Conservation (phyloP, 2,329 filamentous ascomycete genomes). For the Dactylellina sp. region DNA sequence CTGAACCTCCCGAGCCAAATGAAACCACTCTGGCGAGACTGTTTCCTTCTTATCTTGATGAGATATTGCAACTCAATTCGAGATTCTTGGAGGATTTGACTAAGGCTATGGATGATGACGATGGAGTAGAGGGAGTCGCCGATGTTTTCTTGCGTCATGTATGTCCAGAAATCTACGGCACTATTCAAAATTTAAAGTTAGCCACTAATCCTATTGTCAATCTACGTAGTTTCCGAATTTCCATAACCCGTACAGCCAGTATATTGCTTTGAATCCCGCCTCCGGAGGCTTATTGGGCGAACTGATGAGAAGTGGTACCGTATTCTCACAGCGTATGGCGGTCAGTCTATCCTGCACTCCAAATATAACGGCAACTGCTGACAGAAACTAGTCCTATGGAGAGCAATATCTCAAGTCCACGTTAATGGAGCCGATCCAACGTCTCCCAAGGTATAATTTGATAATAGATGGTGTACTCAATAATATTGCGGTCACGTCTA, state of each 20-base stretch:
- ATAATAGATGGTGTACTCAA: constrained; percentile 92
- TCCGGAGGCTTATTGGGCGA: constrained; percentile 47
- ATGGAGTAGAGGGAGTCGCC: constrained; percentile 62
- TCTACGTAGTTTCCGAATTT: constrained; percentile 81
- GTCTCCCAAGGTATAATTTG: constrained; percentile 91
- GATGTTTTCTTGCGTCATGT: constrained; percentile 58
- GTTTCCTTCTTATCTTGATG: constrained; percentile 83
- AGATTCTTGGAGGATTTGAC: constrained; percentile 82
- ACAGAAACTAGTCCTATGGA: constrained; percentile 74
- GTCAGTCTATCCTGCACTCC: constrained; percentile 12
- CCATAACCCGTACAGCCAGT: constrained; percentile 88
- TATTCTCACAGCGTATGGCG: constrained; percentile 78
- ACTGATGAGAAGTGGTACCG: constrained; percentile 70
- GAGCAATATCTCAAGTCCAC: constrained; percentile 91
- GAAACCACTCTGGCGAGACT: constrained; percentile 78
- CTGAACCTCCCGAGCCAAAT: constrained; percentile 67
- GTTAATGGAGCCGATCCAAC: constrained; percentile 94
- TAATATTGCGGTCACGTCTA: constrained; percentile 85
- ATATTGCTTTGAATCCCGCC: constrained; percentile 70
- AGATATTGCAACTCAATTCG: constrained; percentile 84
- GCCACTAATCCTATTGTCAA: not conserved
- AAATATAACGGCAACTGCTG: not conserved
- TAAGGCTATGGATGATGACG: constrained; percentile 74
- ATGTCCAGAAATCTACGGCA: not conserved
- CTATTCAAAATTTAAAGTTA: constrained; percentile 1